phyloP scores from a whole-genome alignment of 1,139 yeast genomes.

The Torulaspora globosa region DNA sequence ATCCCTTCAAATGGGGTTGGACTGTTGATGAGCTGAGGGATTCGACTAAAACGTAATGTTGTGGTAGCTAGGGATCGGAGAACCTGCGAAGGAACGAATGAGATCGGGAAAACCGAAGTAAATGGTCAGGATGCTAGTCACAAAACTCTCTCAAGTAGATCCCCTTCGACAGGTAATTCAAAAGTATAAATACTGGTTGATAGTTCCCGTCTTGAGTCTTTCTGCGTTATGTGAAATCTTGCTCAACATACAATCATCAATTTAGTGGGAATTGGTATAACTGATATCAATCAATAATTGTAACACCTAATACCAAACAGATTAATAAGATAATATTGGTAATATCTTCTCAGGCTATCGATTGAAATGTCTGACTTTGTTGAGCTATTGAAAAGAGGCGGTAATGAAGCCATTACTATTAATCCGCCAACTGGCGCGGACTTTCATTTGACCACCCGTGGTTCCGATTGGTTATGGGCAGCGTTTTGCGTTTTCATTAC shows the following conservation, averaged over 20 bases:
- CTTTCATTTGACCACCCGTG: slow-evolving; percentile 26
- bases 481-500: slow-evolving; percentile 42
- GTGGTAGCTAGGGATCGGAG: not conserved
- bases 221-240: not conserved
- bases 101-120: slow-evolving; percentile 1
- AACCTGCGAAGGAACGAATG: not conserved
- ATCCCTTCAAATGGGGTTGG: slow-evolving; percentile 5
- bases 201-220: not conserved
- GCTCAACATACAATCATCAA: not conserved
- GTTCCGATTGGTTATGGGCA: slow-evolving; percentile 29
- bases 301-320: slow-evolving; percentile 2
- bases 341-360: slow-evolving; percentile 2
- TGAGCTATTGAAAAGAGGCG: slow-evolving; percentile 25
- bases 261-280: not conserved
- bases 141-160: slow-evolving; percentile 5
- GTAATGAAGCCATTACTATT: slow-evolving; percentile 25
- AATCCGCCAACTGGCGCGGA: slow-evolving; percentile 26
- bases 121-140: slow-evolving; percentile 3
- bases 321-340: not conserved
- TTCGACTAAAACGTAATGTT: slow-evolving; percentile 1
- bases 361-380: slow-evolving; percentile 16
- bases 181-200: slow-evolving; percentile 7
- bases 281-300: slow-evolving; percentile 1
- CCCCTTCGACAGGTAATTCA: not conserved
- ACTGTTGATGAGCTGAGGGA: slow-evolving; percentile 1